Conservation (phyloP, 2,329 filamentous ascomycete genomes). For the Stromatinia cepivora region DNA sequence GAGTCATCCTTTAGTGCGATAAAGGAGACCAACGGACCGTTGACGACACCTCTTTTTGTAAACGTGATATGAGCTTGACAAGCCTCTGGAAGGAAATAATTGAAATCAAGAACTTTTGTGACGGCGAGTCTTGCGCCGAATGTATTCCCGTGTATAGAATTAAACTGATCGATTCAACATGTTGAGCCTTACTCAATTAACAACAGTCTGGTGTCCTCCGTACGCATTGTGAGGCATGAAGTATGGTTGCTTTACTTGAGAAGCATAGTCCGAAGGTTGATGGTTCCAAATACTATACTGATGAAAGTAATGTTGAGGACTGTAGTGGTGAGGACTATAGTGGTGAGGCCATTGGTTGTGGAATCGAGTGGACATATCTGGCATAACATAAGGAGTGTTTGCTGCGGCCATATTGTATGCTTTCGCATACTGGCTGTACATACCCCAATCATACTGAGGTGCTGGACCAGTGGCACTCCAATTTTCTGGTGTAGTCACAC, state of each 20-base stretch:
- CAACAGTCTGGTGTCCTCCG: conserved; percentile 51
- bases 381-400: conserved; percentile 47
- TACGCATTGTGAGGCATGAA: conserved; percentile 46
- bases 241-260: conserved; percentile 50
- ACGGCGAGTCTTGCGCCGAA: conserved; percentile 34
- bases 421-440: conserved; percentile 50
- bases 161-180: conserved; percentile 5
- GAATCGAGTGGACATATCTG: conserved; percentile 23
- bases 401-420: conserved; percentile 27
- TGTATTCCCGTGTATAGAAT: conserved; percentile 29
- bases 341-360: conserved; percentile 2
- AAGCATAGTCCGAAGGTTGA: conserved; percentile 49
- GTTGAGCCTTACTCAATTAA: conserved; percentile 25
- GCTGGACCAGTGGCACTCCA: conserved; percentile 49
- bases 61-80: conserved; percentile 39
- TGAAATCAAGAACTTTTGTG: conserved; percentile 37
- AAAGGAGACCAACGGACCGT: conserved; percentile 25
- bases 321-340: conserved; percentile 8
- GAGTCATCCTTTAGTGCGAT: conserved; percentile 31
- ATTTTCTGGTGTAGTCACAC: conserved; percentile 55
- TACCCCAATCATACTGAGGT: conserved; percentile 54
- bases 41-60: conserved; percentile 30
- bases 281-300: conserved; percentile 47
- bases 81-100: conserved; percentile 27
- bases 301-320: conserved; percentile 20